Base-by-base conservation (phyloP, 495 filamentous ascomycete genomes). In the Penicillium coprophilum region DNA sequence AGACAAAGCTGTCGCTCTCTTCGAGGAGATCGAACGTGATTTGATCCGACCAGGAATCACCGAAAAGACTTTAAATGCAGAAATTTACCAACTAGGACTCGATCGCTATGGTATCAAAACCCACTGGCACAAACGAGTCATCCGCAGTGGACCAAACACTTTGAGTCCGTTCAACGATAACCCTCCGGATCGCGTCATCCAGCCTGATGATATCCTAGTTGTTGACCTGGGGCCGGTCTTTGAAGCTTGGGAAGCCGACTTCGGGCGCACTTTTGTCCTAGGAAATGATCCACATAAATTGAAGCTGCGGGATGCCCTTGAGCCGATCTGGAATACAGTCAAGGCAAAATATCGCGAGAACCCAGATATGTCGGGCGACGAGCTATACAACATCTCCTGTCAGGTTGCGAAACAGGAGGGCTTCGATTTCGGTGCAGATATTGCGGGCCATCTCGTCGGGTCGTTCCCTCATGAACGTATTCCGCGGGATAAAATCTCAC, bases 41-140 rank as follows among this genome's bases (percentile, higher is more conserved):
- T 69, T 79, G 0, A 58, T 79, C 46, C 75, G 77, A 2, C 71
- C 76, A 2, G 77, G 78, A 1, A 60, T 80, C 40, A 75, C 65
- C 61, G 77, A 80, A 60, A 77, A 78, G 56, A 58, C 59, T n/a
- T 60, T 79, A 11, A 79, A 70, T 65, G 59, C 76, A 11, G 76
- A 77, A 59, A 80, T 82, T 44, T 69, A 79, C 54, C 59, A 72
- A 38, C 67, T 82, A 0, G 78, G 76, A 13, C 58, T 64, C 21
- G 66, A 76, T n/a, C 73, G 71, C 10, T 69, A 76, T 58, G 70
- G 69, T 23, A 66, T 82, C 19, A 61, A 66, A 20, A 80, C 73
- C 4, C 74, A 79, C 27, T 81, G 79, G 78, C 78, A 81, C 59
- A 82, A 80, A 59, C 73, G 78, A 10, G 72, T 80, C 1, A 71